Base-by-base conservation (phyloP, 1,284 basidiomycete genomes). In the Ustilago loliicola region DNA sequence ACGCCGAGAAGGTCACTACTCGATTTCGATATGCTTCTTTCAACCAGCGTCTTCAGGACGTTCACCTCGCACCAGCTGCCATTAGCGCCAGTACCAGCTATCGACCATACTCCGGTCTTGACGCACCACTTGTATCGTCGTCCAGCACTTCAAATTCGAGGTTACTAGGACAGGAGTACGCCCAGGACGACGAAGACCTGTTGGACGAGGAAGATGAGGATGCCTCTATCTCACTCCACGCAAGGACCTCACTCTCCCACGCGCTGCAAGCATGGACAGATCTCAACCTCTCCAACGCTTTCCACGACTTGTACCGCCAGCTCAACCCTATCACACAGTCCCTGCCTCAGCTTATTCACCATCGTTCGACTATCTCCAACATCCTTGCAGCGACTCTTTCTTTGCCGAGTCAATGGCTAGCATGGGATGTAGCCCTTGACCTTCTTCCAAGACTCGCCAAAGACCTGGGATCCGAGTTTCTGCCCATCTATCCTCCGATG, bases 391-490 rank as follows among this genome's bases (percentile, higher is more conserved):
- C 42, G 0, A 58, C 60, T 1, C 70, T 84, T 2, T 65, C 70
- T 0, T 53, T 58, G 9, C 64, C 51, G 0, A 61, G 67, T 34
- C 67, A 70, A 6, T 82, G 81, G 71, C 79, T 84, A 3, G 83
- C 83, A 0, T 85, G 79, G 75, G 84, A 85, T 58, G 82, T 83
- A 11, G 72, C 79, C 1, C 72, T 86, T 30, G 85, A 86, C 51
- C 77, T 86, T 11, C 64, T 85, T n/a, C 84, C 84, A 0, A 79
- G 84, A n/a, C 77, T 86, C 15, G 83, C 84, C 3, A 77, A 77
- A 29, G 85, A 86, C 30, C 69, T 85, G 17, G 77, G 79, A 9
- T 72, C 80, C 17, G 84, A 85, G 68, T 85, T 85, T 57, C 40
- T 84, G 17, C 84, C 83, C n/a, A 75, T 83, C 62, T 85, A 82